Evolutionary conservation across 2,329 filamentous ascomycete genomes (phyloP), one percentile per base, ranked within the genome.

Genomic region (Colletotrichum karsti): DNA sequence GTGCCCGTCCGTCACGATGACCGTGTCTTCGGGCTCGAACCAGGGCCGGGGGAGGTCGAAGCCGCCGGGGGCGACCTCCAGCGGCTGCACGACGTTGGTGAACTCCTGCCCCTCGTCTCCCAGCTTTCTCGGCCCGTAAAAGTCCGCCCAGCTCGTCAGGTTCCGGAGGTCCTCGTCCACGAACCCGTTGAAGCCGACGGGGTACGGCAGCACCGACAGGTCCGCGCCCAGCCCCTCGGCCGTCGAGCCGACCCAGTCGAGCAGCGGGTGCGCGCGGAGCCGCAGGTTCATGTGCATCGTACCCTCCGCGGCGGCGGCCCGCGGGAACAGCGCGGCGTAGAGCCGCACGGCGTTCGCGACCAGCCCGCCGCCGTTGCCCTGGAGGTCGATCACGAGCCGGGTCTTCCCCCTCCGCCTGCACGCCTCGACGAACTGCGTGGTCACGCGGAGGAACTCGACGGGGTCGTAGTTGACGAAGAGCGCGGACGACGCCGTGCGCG

Each of bases 351-450:
- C 63, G 26, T 63, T 70, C 37, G 15, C 39, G 15, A 70, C 37
- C 41, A 77, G 76, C 1, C 91, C 91, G 41, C 91, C 91, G 1
- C 80, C 81, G 71, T 93, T 93, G 5, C 81, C 83, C 6, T 87
- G 84, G 9, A 92, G 73, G 70, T 93, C 91, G 67, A 93, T 85
- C 33, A 93, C 82, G 6, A 93, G 80, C 74, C 87, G 89, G 2
- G 81, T 86, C 74, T 88, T 90, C 2, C 82, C 81, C 2, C 79
- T 78, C 2, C 74, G 70, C 42, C 82, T 81, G 20, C 83, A 83
- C 41, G 79, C 77, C 0, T 80, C 77, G 24, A 90, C 79, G 70
- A 90, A 85, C 7, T 65, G 48, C 4, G n/a, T 28, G 7, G 30
- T 20, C 13, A 68, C 60, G 1, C 51, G 28, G 6, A 50, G 18